These are phyloP conservation scores for Platismatia glauca DNA, from an alignment of 495 filamentous ascomycete species.

Conservation along the genomic window DNA sequence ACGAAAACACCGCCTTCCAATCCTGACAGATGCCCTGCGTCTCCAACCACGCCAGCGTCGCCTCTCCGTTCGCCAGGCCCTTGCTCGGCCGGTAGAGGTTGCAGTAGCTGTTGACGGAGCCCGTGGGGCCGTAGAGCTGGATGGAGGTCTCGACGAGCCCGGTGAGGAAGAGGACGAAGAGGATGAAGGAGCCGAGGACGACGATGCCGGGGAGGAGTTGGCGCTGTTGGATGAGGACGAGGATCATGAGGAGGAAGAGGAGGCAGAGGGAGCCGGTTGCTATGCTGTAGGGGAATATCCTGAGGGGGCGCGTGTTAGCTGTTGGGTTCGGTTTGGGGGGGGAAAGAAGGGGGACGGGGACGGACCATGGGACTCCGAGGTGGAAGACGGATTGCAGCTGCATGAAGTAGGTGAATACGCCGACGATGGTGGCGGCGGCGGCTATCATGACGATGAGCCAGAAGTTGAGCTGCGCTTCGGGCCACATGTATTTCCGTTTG, in stretches of 20 bases:
- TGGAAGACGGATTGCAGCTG: conserved; percentile 62
- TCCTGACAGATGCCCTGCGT: conserved; percentile 41
- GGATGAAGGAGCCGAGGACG: conserved; percentile 82
- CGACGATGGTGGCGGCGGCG: conserved; percentile 67
- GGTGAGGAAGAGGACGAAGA: conserved; percentile 86
- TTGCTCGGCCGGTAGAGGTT: conserved; percentile 57
- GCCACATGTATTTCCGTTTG: conserved; percentile 81
- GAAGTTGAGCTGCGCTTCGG: conserved; percentile 81
- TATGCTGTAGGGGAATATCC: conserved; percentile 94
- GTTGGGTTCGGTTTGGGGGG: neutral
- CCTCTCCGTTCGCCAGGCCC: conserved; percentile 40
- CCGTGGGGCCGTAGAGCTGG: conserved; percentile 74
- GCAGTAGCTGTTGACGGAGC: conserved; percentile 73
- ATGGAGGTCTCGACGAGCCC: conserved; percentile 84
- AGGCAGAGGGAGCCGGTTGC: conserved; percentile 59
- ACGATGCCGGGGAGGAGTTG: conserved; percentile 84
- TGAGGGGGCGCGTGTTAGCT: conserved; percentile 27
- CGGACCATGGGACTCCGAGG: conserved; percentile 71
- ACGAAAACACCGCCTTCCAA: conserved; percentile 53
- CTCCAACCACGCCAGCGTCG: conserved; percentile 76
- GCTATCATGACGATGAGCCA: conserved; percentile 86
- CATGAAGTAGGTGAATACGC: conserved; percentile 81
- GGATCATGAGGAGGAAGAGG: conserved; percentile 61
- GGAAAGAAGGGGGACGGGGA: neutral
- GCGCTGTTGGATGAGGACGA: conserved; percentile 65